Percentiles rank a stretch among this genome's conserved stretches.
Evolutionary conservation across 2,329 filamentous ascomycete genomes (phyloP).

Genomic region (Neodidymelliopsis sp.): DNA sequence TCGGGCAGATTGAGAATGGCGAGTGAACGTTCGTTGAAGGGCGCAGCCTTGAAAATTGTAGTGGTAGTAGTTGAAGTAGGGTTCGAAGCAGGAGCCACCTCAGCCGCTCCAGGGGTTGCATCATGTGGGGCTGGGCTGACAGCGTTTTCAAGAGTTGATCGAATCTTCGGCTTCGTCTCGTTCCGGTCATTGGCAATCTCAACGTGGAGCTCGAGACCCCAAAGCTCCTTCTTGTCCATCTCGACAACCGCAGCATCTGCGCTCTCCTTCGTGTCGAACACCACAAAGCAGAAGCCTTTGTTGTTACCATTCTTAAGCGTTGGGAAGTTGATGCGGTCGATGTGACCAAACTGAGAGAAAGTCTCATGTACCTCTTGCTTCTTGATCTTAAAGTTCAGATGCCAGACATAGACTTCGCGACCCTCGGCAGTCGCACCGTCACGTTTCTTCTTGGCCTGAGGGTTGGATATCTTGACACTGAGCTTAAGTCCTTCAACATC

Average conservation of each 20-base stretch:
- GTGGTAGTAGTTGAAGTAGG: constrained; percentile 7
- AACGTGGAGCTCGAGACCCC: constrained; percentile 72
- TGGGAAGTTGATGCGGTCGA: constrained; percentile 76
- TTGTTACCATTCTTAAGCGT: constrained; percentile 69
- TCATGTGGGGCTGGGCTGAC: constrained; percentile 48
- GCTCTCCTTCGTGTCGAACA: constrained; percentile 74
- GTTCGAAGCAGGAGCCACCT: constrained; percentile 33
- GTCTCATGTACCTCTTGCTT: constrained; percentile 74
- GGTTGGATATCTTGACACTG: constrained; percentile 84
- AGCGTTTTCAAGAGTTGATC: constrained; percentile 58
- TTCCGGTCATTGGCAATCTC: constrained; percentile 54
- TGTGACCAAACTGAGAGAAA: constrained; percentile 77
- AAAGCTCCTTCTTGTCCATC: constrained; percentile 75
- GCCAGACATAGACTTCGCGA: constrained; percentile 84
- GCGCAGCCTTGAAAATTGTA: constrained; percentile 21
- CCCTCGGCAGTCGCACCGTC: constrained; percentile 85
- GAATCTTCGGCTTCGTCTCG: constrained; percentile 55
- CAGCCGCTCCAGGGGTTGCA: constrained; percentile 22
- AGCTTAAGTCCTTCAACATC: constrained; percentile 73
- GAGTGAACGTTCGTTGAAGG: constrained; percentile 69
- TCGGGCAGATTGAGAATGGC: constrained; percentile 87
- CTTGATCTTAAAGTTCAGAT: constrained; percentile 80
- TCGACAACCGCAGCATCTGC: constrained; percentile 67
- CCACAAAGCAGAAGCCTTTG: constrained; percentile 81
- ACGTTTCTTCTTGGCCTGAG: constrained; percentile 76